A percentile compares a stretch with the other conserved stretches of the same genome.
These are phyloP conservation scores for Byssochlamys sp. DNA, from an alignment of 2,329 filamentous ascomycete genomes.

Conservation along the genomic window DNA sequence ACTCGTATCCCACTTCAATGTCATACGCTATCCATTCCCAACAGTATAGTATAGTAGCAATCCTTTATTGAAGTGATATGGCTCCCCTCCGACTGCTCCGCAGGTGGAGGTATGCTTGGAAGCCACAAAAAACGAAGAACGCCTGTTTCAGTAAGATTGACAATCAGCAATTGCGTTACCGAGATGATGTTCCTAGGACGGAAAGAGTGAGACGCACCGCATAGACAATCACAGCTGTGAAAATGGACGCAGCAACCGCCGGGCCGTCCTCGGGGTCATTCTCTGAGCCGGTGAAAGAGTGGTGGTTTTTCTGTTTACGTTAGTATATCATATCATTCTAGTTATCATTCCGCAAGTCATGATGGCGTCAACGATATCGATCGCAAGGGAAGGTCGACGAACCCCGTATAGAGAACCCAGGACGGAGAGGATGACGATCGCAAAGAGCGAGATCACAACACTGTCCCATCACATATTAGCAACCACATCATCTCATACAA, in stretches of 20 bases:
- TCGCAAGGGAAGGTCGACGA: slow-evolving; percentile 20
- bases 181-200: background rate
- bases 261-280: slow-evolving; percentile 61
- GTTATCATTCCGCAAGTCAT: background rate
- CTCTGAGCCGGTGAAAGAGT: slow-evolving; percentile 68
- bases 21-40: background rate
- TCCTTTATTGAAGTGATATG: slow-evolving; percentile 57
- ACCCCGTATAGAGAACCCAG: slow-evolving; percentile 65
- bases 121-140: slow-evolving; percentile 84
- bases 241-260: slow-evolving; percentile 74
- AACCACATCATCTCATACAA: slow-evolving; percentile 2
- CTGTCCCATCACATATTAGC: slow-evolving; percentile 37
- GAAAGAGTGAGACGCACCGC: slow-evolving; percentile 51
- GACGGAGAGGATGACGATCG: slow-evolving; percentile 55
- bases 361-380: background rate
- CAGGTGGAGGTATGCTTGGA: slow-evolving; percentile 77
- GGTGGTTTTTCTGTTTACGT: slow-evolving; percentile 52
- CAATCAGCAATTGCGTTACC: slow-evolving; percentile 9
- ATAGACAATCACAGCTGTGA: slow-evolving; percentile 80
- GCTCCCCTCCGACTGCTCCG: slow-evolving; percentile 74
- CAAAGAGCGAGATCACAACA: slow-evolving; percentile 58
- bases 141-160: slow-evolving; percentile 41
- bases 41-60: background rate
- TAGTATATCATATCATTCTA: slow-evolving; percentile 1
- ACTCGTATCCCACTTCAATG: background rate